Evolutionary conservation across 768 basidiomycete species (phyloP), one percentile per base, ranked within the genome.

Genomic region (Hygrophorus pudorinus): DNA sequence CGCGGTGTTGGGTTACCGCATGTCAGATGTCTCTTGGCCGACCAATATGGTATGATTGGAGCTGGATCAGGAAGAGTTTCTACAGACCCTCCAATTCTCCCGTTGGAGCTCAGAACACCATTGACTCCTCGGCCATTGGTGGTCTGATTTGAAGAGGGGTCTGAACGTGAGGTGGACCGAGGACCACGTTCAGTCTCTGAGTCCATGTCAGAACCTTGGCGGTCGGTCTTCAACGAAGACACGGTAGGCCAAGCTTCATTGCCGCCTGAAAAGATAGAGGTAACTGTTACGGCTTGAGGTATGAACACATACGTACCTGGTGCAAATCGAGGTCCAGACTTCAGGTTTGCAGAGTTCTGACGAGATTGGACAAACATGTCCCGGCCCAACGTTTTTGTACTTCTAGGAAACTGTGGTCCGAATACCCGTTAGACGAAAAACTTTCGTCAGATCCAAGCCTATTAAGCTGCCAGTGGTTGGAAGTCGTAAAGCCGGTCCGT

Each of bases 11-110:
- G 85, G 57, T 91, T 93, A 10, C 89, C 89, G 57, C 85, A 89
- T 10, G 87, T 90, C 29, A 89, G 73, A 65, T 97, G 92, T 34
- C 92, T 78, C 60, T 93, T 92, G 4, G 82, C 81, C 33, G 84
- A 83, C 84, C 84, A 88, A 61, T 85, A 84, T 0, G 85, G 85
- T 14, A 85, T 73, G 21, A 79, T 70, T 38, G 84, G 79, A n/a
- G 75, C 61, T 27, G 65, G 55, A 46, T 72, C 75, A 47, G 56
- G 69, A 28, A 66, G 53, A 4, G 69, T 71, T 40, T 71, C 77
- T 9, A 70, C 59, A 1, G 75, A 77, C 9, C 60, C 65, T 51
- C 64, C 70, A 27, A 61, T 50, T 53, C 60, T 61, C n/a, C 60
- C 65, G 33, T 66, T 58, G 30, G 64, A 56, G 50, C 65, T 67